A percentile compares a stretch with the other conserved stretches of the same genome.
These are phyloP conservation scores for Fusarium robinianum DNA, from an alignment of 2,329 filamentous ascomycete genomes.

Conservation along the genomic window DNA sequence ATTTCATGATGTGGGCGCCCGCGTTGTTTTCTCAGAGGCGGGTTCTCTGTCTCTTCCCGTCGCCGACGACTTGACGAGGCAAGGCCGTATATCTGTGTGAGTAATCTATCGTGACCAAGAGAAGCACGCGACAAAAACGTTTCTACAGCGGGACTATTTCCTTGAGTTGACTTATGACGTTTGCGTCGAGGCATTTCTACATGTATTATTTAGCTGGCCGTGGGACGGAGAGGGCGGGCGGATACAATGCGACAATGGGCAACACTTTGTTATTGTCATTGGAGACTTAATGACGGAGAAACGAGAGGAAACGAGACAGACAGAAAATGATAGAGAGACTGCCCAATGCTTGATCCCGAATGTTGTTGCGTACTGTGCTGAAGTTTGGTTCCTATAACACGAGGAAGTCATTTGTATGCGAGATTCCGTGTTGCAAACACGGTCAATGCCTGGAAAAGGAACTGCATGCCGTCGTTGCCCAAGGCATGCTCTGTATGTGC, in stretches of 20 bases:
- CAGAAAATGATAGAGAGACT: too few relatives aligned
- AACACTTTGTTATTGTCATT: too few relatives aligned
- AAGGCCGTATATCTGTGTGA: slow-evolving; percentile 26
- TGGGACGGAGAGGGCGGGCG: not conserved
- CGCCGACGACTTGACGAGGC: slow-evolving; percentile 9
- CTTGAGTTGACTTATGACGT: slow-evolving; percentile 15
- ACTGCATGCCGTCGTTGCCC: too few relatives aligned
- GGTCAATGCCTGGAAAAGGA: too few relatives aligned
- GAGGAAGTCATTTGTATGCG: not conserved
- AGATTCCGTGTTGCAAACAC: too few relatives aligned
- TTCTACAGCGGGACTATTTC: slow-evolving; percentile 15
- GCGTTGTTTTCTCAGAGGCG: slow-evolving; percentile 25
- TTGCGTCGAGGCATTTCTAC: slow-evolving; percentile 12
- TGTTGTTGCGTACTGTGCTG: too few relatives aligned
- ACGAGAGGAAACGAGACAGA: too few relatives aligned
- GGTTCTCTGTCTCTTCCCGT: slow-evolving; percentile 15
- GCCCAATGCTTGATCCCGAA: too few relatives aligned
- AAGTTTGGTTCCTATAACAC: too few relatives aligned
- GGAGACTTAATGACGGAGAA: slow-evolving; percentile 13
- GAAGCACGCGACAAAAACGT: slow-evolving; percentile 15
- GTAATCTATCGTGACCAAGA: slow-evolving; percentile 23
- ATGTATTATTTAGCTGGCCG: slow-evolving; percentile 16
- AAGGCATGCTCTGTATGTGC: too few relatives aligned
- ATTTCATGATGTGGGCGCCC: slow-evolving; percentile 22
- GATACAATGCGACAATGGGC: too few relatives aligned